Evolutionary conservation across 1,284 basidiomycete genomes (phyloP).

Genomic region (Heterobasidion occidentale): DNA sequence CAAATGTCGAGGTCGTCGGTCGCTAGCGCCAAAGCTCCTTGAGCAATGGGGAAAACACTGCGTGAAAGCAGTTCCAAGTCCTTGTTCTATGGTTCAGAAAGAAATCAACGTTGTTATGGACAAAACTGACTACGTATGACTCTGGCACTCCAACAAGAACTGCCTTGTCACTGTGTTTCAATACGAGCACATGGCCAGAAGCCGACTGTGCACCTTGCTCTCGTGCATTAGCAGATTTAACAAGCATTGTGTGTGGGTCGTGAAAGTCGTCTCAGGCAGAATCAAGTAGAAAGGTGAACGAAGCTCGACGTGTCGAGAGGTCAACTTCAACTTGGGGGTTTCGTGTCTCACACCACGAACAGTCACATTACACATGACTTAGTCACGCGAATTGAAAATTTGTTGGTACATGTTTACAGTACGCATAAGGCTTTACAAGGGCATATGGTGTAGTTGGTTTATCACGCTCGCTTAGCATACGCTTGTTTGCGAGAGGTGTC

Average conservation of each 20-base stretch:
- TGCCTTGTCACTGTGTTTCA: constrained; percentile 2
- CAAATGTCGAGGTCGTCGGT: constrained; percentile 17
- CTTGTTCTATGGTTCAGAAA: background rate
- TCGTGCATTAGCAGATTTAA: background rate
- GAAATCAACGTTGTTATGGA: background rate
- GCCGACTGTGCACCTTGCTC: background rate
- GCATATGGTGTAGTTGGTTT: constrained; percentile 6
- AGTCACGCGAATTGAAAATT: too few species aligned
- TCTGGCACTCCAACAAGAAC: constrained; percentile 10
- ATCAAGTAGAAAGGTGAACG: background rate
- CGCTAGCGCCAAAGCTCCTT: constrained; percentile 11
- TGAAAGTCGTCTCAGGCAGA: background rate
- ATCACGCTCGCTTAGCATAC: constrained; percentile 6
- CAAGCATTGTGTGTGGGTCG: background rate
- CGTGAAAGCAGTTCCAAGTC: constrained; percentile 7
- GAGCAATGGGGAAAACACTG: constrained; percentile 8
- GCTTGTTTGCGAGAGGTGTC: constrained; percentile 1
- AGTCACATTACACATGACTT: too few species aligned
- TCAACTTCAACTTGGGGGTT: background rate
- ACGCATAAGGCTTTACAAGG: background rate
- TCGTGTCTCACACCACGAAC: too few species aligned
- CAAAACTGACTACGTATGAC: constrained; percentile 3
- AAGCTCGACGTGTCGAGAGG: background rate
- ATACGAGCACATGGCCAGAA: constrained; percentile 3
- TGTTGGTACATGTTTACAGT: too few species aligned